These are phyloP conservation scores for Clonostachys sp. DNA, from an alignment of 2,329 filamentous ascomycete species.

Conservation along the genomic window DNA sequence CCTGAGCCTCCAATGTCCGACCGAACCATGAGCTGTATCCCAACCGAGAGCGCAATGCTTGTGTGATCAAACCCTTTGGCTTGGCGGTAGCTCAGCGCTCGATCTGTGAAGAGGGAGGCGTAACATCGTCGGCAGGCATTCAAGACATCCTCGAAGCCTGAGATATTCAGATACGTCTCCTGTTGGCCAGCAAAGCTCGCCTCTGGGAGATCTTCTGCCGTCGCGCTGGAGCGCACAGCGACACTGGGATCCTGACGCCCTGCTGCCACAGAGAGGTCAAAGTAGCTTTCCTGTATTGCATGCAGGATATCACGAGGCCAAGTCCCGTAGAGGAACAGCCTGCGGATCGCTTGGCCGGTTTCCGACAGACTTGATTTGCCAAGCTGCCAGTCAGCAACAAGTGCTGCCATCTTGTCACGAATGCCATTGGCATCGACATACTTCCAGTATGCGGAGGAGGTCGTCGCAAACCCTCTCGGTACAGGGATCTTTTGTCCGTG, in stretches of 20 bases:
- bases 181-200: constrained; percentile 31
- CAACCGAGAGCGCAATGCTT: constrained; percentile 17
- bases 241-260: constrained; percentile 17
- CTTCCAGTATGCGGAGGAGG: constrained; percentile 23
- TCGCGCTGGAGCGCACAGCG: constrained; percentile 29
- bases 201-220: constrained; percentile 29
- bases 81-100: constrained; percentile 27
- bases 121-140: constrained; percentile 27
- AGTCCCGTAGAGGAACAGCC: constrained; percentile 18
- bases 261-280: constrained; percentile 12
- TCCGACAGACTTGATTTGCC: constrained; percentile 18
- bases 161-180: constrained; percentile 28
- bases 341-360: constrained; percentile 18
- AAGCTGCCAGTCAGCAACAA: constrained; percentile 20
- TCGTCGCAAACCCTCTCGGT: constrained; percentile 26
- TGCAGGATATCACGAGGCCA: constrained; percentile 19
- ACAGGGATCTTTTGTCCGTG: constrained; percentile 18
- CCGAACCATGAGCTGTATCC: constrained; percentile 21
- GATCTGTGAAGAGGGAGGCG: constrained; percentile 29
- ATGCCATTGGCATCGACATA: constrained; percentile 24
- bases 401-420: constrained; percentile 15
- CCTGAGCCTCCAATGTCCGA: constrained; percentile 25
- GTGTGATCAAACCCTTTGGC: constrained; percentile 16
- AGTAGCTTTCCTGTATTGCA: constrained; percentile 20
- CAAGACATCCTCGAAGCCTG: constrained; percentile 18